A percentile compares a stretch with the other conserved stretches of the same genome.
Conservation (phyloP, 441 rosid species). For the Theobroma grandiflorum region DNA sequence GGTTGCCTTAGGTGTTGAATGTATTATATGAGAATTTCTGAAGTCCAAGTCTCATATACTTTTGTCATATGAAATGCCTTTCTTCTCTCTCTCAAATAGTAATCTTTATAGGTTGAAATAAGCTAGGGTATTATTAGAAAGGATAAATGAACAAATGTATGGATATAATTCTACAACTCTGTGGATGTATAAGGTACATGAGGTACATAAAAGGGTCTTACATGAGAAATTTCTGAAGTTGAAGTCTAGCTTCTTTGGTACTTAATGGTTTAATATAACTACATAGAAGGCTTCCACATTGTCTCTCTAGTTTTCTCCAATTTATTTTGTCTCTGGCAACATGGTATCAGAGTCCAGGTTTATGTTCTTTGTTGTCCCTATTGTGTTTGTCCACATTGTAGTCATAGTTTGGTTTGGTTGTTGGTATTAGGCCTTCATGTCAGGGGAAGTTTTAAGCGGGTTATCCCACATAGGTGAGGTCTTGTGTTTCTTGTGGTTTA, state of each 20-base stretch:
- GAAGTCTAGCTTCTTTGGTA: not conserved
- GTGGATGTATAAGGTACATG: too few relatives aligned
- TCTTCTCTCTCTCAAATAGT: not conserved
- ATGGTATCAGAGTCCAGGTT: not conserved
- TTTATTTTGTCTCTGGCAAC: not conserved
- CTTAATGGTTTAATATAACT: not conserved
- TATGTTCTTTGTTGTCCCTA: too few relatives aligned
- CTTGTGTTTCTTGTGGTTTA: too few relatives aligned
- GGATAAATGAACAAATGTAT: not conserved
- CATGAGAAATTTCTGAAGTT: not conserved
- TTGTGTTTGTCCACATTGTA: too few relatives aligned
- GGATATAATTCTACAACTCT: too few relatives aligned
- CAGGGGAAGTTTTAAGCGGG: too few relatives aligned
- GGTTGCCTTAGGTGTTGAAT: not conserved
- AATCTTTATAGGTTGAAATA: not conserved
- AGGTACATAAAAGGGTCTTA: too few relatives aligned
- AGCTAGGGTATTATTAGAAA: not conserved
- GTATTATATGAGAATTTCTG: not conserved
- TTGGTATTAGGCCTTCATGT: not conserved
- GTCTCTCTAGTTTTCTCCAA: not conserved
- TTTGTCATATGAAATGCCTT: not conserved
- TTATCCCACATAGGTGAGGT: too few relatives aligned
- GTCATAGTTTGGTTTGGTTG: not conserved
- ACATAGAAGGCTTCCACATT: not conserved
- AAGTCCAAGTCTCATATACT: not conserved